Evolutionary conservation across 1,284 basidiomycete species (phyloP), one percentile per base, ranked within the genome.

Genomic region (Ceratobasidium papillatum): DNA sequence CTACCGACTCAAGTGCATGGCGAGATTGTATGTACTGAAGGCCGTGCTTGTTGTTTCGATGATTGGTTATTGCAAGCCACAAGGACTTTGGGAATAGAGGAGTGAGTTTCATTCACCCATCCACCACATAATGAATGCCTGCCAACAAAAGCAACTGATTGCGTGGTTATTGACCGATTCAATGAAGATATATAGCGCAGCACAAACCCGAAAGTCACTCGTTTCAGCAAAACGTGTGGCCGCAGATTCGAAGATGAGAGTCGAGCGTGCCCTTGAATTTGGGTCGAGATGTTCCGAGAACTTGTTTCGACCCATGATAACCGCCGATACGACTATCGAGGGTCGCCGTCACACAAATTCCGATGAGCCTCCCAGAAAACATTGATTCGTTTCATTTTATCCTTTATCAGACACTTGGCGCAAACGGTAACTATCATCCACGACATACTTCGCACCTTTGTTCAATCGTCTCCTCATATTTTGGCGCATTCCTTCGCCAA

Each of bases 401-500:
- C 49, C 49, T 51, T 51, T 51, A 54, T 54, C 27, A 30, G 27
- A 12, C 11, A 30, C 51, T 30, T 30, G 5, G 9, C 19, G 22
- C 45, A 49, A 49, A n/a, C 45, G n/a, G n/a, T n/a, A 22, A 22
- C 27, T 4, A 51, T 25, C 19, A 51, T 25, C 11, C 52, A 34
- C 8, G 30, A 30, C 32, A 2, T 5, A 58, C 11, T 3, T 34
- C 30, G 14, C 14, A 19, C 54, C 54, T 58, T 58, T 58, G 54
- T 58, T 34, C 32, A 7, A 3, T 27, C 25, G 14, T n/a, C 3
- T 32, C 25, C 8, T 77, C 59, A 77, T 22, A 77, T 56, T 32
- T 61, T 34, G 7, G 52, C 62, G 49, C 82, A 83, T 81, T 94
- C 90, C 78, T 86, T 87, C 83, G 90, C 85, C 76, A 98, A 83